Conservation (phyloP, 257 asterid species). For the Plantago elongata region DNA sequence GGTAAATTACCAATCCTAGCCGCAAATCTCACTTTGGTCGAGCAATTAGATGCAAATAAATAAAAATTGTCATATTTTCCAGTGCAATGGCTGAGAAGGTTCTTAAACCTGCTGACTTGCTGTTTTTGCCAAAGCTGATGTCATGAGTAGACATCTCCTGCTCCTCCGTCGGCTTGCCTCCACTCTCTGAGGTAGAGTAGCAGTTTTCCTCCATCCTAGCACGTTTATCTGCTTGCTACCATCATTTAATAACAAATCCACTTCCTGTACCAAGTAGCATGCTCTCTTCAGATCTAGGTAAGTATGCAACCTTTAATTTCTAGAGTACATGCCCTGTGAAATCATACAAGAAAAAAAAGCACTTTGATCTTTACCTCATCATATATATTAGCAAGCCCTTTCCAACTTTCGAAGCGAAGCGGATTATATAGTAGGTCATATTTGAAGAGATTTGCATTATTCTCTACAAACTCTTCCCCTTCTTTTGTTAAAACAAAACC, state of each 20-base stretch:
- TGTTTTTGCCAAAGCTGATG: slow-evolving; percentile 84
- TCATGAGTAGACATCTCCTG: slow-evolving; percentile 93
- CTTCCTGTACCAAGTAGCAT: slow-evolving; percentile 61
- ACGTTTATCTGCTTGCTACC: slow-evolving; percentile 98
- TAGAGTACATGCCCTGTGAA: not conserved
- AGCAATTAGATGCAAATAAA: slow-evolving; percentile 18
- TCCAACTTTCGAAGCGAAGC: slow-evolving; percentile 92
- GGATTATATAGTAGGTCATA: slow-evolving; percentile 92
- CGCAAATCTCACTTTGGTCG: slow-evolving; percentile 18
- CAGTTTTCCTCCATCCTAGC: slow-evolving; percentile 75
- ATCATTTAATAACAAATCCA: slow-evolving; percentile 93
- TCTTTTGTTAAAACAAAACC: slow-evolving; percentile 95
- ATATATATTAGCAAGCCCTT: slow-evolving; percentile 86
- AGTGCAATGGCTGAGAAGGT: slow-evolving; percentile 22
- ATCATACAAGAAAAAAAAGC: slow-evolving; percentile 13
- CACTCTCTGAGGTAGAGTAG: slow-evolving; percentile 74
- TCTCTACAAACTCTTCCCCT: slow-evolving; percentile 88
- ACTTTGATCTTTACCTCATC: slow-evolving; percentile 65
- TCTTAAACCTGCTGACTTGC: slow-evolving; percentile 69
- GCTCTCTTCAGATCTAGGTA: slow-evolving; percentile 14
- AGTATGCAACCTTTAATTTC: slow-evolving; percentile 1
- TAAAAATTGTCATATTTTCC: slow-evolving; percentile 16
- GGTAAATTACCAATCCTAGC: not conserved
- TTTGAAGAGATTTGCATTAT: slow-evolving; percentile 82
- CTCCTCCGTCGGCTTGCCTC: slow-evolving; percentile 98